Evolutionary conservation across 805 yeast genomes (phyloP).

Genomic region (Wickerhamomyces ciferrii): DNA sequence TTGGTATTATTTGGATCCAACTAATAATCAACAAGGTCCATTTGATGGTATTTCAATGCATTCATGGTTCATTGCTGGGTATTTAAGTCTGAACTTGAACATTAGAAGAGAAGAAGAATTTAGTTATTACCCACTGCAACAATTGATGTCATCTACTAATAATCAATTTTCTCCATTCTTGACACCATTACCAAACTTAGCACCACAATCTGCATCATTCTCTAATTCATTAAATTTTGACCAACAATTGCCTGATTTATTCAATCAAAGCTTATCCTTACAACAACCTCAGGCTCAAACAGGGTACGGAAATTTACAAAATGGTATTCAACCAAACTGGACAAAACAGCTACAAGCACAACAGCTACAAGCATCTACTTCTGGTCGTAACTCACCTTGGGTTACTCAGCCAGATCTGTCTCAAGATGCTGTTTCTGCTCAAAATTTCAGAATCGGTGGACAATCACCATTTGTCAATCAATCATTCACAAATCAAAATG

Average conservation of each 20-base stretch:
- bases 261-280: background rate
- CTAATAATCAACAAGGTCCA: conserved; percentile 76
- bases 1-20: conserved; percentile 74
- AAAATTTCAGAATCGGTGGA: conserved; percentile 6
- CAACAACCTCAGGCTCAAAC: conserved; percentile 5
- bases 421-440: conserved; percentile 4
- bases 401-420: conserved; percentile 4
- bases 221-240: conserved; percentile 1
- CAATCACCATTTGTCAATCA: conserved; percentile 14
- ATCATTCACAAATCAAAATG: background rate
- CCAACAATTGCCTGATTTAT: conserved; percentile 1
- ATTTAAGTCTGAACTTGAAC: conserved; percentile 47
- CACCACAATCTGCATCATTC: conserved; percentile 4
- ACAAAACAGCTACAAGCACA: too few species aligned
- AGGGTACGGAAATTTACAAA: conserved; percentile 6
- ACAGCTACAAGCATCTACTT: conserved; percentile 3
- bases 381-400: conserved; percentile 19
- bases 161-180: conserved; percentile 57
- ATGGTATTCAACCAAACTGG: conserved; percentile 12
- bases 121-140: conserved; percentile 44
- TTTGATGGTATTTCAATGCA: conserved; percentile 73
- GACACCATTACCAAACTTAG: conserved; percentile 38
- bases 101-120: conserved; percentile 56
- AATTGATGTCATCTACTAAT: conserved; percentile 43
- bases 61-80: conserved; percentile 63